Evolutionary conservation across 2,329 filamentous ascomycete species (phyloP), one percentile per base, ranked within the genome.

Genomic region (Trichoderma aggressivum): DNA sequence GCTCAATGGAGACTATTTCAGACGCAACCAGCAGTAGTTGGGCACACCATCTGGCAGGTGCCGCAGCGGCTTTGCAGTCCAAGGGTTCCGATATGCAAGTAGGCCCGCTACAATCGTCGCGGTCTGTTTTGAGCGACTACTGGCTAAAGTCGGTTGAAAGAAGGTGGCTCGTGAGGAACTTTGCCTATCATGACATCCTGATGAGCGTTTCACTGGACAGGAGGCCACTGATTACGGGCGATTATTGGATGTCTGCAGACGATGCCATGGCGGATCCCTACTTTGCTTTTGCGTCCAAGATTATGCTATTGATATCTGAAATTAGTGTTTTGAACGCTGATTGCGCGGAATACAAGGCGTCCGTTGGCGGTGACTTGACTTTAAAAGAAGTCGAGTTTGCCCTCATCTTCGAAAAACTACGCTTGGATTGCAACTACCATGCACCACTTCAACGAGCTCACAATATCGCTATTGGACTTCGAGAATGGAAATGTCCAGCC

Each of bases 291-390:
- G 63, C 63, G 24, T 66, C 63, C 1, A 58, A 18, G 26, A 39
- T 58, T 12, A 56, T 66, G 63, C 24, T 58, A 8, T 56, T 66
- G 18, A 66, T 47, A 21, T 66, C 63, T 8, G 50, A 58, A 43
- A 66, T 66, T 24, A 66, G 63, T 21, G 50, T 58, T 39, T 58
- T 66, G 21, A 66, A 66, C 7, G 63, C 50, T 3, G 63, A 66
- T 30, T 66, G 63, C 47, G 63, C 63, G 8, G 63, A 65, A 12
- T 65, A 56, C 47, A 55, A 55, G 30, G 7, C 32, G 10, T 55
- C 30, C 6, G 11, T 65, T 6, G 7, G 32, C 10, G 21, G 50
- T 18, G 32, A 36, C 14, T 11, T 21, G 14, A n/a, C 28, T 14
- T 18, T 36, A 6, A 32, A 39, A 56, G 30, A 39, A 56, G 50